Evolutionary conservation across 768 basidiomycete species (phyloP), one percentile per base, ranked within the genome.

Genomic region (Lactifluus echinatus): DNA sequence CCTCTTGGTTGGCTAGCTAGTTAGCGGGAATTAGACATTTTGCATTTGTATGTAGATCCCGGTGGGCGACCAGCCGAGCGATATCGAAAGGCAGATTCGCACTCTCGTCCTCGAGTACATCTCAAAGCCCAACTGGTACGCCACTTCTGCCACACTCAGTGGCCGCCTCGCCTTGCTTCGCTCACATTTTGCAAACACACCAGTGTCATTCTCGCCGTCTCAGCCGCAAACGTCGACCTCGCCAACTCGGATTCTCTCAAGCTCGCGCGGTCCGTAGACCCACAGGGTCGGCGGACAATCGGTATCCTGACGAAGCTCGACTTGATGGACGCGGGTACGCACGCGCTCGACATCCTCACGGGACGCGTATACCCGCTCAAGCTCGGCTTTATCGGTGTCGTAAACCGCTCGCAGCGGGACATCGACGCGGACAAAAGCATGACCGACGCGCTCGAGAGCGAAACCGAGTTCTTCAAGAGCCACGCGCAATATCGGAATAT

Each of bases 311-410:
- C 95, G 14, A 99, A 99, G 72, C 82, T 98, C 33, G 96, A 99
- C 73, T 79, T 99, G 45, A 99, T 99, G 96, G 96, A 98, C 66
- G 94, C 94, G 6, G 96, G 96, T 28, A 99, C 96, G 34, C 97
- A 99, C 69, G 96, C 96, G 21, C 74, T 94, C 34, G 95, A 99
- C 71, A 85, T 98, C 63, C 80, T 98, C 36, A 97, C 92, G 0
- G 96, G 96, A 39, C 87, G 95, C 57, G 89, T 97, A 43, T 99
- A 99, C 72, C 96, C 96, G 31, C 82, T 99, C 61, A 98, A 97
- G 70, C 80, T 99, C 11, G 96, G 96, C 44, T 99, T 99, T 72
- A 94, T 98, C 62, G 96, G 96, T 19, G 88, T 98, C 12, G 96
- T 99, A 56, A 96, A 96, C 68, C 85, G 96, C 55, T 94, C 91